These are phyloP conservation scores for Coemansia sp. DNA, from an alignment of 192 early-diverging fungal species.

Conservation along the genomic window DNA sequence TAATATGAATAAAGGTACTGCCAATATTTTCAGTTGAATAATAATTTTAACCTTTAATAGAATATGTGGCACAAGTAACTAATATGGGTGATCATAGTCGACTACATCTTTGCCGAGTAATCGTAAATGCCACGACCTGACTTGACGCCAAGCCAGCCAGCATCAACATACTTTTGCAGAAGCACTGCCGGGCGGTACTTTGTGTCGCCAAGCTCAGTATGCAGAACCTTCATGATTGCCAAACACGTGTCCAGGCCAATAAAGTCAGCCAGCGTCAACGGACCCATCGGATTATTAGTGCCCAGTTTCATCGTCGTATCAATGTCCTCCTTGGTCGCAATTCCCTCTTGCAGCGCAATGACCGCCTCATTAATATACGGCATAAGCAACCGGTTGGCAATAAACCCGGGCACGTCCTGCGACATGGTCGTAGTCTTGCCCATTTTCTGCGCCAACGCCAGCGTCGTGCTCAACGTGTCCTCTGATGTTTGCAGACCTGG, in stretches of 20 bases:
- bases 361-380: conserved; percentile 99
- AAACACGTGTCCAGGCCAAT: conserved; percentile 98
- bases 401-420: conserved; percentile 93
- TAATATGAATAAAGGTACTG: not conserved
- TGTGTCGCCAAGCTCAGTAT: conserved; percentile 85
- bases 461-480: conserved; percentile 70
- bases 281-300: conserved; percentile 97
- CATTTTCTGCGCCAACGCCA: conserved; percentile 77
- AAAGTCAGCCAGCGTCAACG: conserved; percentile 93
- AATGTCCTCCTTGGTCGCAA: conserved; percentile 90
- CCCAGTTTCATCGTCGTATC: conserved; percentile 98
- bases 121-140: conserved; percentile 85
- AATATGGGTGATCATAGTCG: not conserved
- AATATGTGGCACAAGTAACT: not conserved
- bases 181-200: conserved; percentile 94
- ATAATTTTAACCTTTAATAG: not conserved
- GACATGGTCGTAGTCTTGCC: conserved; percentile 90
- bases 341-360: conserved; percentile 81
- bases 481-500: conserved; percentile 83
- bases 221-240: conserved; percentile 94
- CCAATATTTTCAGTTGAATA: too few species aligned
- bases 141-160: conserved; percentile 96
- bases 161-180: conserved; percentile 92
- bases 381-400: conserved; percentile 96
- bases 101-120: conserved; percentile 54